Evolutionary conservation across 768 basidiomycete genomes (phyloP).

Genomic region (Baorangia bicolor): DNA sequence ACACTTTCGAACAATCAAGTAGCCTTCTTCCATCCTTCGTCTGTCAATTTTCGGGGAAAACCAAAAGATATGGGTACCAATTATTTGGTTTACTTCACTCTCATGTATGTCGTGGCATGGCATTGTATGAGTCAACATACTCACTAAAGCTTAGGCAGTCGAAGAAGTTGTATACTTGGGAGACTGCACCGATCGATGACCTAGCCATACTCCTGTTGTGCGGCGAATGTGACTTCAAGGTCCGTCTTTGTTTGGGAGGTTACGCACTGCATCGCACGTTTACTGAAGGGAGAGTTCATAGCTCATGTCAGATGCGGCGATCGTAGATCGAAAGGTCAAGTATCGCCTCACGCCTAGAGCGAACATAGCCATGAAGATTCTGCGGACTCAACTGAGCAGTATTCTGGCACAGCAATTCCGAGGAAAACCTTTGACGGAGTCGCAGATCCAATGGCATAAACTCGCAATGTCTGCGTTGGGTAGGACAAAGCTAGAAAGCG

Average conservation of each 20-base stretch:
- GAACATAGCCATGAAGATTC: constrained; percentile 74
- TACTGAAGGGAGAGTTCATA: constrained; percentile 30
- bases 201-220: constrained; percentile 78
- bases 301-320: constrained; percentile 68
- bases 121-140: not conserved
- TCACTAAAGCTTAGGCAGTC: constrained; percentile 66
- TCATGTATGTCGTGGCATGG: constrained; percentile 56
- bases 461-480: constrained; percentile 63
- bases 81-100: constrained; percentile 80
- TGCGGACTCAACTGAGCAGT: constrained; percentile 61
- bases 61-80: constrained; percentile 70
- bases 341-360: constrained; percentile 69
- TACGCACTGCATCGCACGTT: not conserved
- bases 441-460: constrained; percentile 72
- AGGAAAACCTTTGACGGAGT: constrained; percentile 53
- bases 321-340: constrained; percentile 84
- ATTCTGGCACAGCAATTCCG: constrained; percentile 69
- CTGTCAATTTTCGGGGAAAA: constrained; percentile 79
- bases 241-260: constrained; percentile 27
- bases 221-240: constrained; percentile 90
- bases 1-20: constrained; percentile 82
- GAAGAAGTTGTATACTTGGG: constrained; percentile 91
- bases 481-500: constrained; percentile 41
- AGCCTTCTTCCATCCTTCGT: constrained; percentile 85
- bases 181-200: constrained; percentile 87